Conservation (phyloP, 768 basidiomycete species). For the Collybiopsis confluens region DNA sequence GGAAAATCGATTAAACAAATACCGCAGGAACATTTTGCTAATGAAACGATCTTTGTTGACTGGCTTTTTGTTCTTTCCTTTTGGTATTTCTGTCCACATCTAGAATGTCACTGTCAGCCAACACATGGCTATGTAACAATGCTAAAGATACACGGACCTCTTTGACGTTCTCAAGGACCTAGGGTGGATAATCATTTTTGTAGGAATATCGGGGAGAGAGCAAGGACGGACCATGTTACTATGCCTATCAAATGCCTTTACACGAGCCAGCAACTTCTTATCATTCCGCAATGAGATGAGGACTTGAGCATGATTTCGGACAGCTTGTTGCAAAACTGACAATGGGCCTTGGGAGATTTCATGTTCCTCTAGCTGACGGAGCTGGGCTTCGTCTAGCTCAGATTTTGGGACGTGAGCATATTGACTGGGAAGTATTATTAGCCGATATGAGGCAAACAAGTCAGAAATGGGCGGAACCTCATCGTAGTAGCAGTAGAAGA, state of each 20-base stretch:
- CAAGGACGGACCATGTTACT: conserved; percentile 79
- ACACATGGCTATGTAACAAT: not conserved
- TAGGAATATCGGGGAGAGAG: not conserved
- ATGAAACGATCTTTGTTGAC: conserved; percentile 99
- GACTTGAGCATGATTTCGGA: conserved; percentile 42
- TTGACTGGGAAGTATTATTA: conserved; percentile 54
- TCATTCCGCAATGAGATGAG: conserved; percentile 97
- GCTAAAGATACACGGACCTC: conserved; percentile 72
- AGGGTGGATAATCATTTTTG: not conserved
- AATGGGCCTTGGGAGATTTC: conserved; percentile 98
- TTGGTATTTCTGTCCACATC: conserved; percentile 99
- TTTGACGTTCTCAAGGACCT: conserved; percentile 98
- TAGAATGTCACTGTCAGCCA: conserved; percentile 23
- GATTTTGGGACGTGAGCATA: conserved; percentile 96
- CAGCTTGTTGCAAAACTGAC: conserved; percentile 94
- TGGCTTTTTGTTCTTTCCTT: conserved; percentile 98
- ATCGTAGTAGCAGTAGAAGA: not conserved
- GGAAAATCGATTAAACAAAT: conserved; percentile 5
- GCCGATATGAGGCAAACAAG: conserved; percentile 4
- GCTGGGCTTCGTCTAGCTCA: conserved; percentile 94
- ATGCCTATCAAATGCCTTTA: conserved; percentile 98
- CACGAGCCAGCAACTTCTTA: conserved; percentile 92
- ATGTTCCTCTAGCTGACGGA: conserved; percentile 94
- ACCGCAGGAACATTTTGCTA: conserved; percentile 98
- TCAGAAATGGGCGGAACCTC: conserved; percentile 1